These are phyloP conservation scores for Maudiozyma humilis DNA, from an alignment of 1,139 yeast species.

Conservation along the genomic window DNA sequence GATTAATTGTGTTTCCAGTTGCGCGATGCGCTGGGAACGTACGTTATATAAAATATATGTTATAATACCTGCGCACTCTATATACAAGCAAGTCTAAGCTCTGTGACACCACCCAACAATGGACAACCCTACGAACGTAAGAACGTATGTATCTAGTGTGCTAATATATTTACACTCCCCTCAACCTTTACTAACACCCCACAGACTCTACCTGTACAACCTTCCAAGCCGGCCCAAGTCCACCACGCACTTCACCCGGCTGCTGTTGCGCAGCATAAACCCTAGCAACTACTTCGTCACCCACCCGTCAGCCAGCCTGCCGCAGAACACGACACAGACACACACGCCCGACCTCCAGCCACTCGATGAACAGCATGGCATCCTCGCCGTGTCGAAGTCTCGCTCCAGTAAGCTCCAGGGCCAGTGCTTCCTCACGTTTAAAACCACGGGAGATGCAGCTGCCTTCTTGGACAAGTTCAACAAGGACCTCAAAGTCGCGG, in stretches of 20 bases:
- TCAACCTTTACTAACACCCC: slow-evolving; percentile 2
- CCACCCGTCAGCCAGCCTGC: slow-evolving; percentile 12
- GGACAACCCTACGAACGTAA: background rate
- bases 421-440: slow-evolving; percentile 77
- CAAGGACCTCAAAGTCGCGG: slow-evolving; percentile 37
- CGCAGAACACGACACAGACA: slow-evolving; percentile 7
- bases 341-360: slow-evolving; percentile 1
- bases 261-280: slow-evolving; percentile 17
- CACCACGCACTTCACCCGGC: slow-evolving; percentile 15
- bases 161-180: background rate
- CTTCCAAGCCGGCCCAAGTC: slow-evolving; percentile 25
- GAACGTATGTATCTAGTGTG: background rate
- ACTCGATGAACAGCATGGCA: slow-evolving; percentile 17
- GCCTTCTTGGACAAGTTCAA: slow-evolving; percentile 31
- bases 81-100: too few relatives aligned
- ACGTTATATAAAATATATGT: too few relatives aligned
- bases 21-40: too few relatives aligned
- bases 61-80: background rate
- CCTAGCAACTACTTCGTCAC: slow-evolving; percentile 15
- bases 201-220: slow-evolving; percentile 18
- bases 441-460: slow-evolving; percentile 38
- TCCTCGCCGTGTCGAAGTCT: slow-evolving; percentile 20
- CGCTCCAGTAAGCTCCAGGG: slow-evolving; percentile 48
- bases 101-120: background rate
- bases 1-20: too few relatives aligned